Percentiles rank a stretch among this genome's conserved stretches.
Evolutionary conservation across 176 grass and related monocot species (phyloP).

Genomic region (Carex myosuroides): DNA sequence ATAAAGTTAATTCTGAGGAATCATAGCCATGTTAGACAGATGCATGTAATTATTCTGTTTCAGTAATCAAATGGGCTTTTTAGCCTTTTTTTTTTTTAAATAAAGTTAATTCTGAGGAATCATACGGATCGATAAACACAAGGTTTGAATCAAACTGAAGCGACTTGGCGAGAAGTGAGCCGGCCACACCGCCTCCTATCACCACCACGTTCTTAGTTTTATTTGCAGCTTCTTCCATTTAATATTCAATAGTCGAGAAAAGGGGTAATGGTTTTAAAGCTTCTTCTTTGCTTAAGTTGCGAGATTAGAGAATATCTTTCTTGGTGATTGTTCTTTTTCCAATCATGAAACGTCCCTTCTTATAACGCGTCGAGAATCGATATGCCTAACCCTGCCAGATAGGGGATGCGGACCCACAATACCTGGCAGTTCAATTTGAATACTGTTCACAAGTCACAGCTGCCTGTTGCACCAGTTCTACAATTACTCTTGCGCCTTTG

Average conservation of each 20-base stretch:
- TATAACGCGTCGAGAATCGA: not conserved
- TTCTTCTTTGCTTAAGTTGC: not conserved
- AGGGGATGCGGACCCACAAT: not conserved
- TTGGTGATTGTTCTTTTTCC: not conserved
- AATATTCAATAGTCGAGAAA: not conserved
- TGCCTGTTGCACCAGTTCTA: not conserved
- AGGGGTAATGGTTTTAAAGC: not conserved
- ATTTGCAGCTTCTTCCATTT: not conserved
- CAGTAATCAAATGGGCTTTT: too few species aligned
- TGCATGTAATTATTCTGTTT: too few species aligned
- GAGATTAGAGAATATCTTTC: not conserved
- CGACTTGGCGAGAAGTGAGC: slow-evolving; percentile 54
- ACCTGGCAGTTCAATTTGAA: not conserved
- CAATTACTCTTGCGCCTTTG: not conserved
- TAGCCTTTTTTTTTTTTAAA: too few species aligned
- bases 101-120: not conserved
- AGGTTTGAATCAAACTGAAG: slow-evolving; percentile 54
- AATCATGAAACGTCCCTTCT: not conserved
- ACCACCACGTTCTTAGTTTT: slow-evolving; percentile 38
- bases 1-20: not conserved
- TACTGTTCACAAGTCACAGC: too few species aligned
- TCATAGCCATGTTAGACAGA: slow-evolving; percentile 18
- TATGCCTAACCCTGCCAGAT: not conserved
- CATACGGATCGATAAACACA: slow-evolving; percentile 66
- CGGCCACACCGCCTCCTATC: slow-evolving; percentile 60